A percentile compares a stretch with the other conserved stretches of the same genome.
phyloP scores from a whole-genome alignment of 495 filamentous ascomycete genomes.

The Parathielavia appendiculata region DNA sequence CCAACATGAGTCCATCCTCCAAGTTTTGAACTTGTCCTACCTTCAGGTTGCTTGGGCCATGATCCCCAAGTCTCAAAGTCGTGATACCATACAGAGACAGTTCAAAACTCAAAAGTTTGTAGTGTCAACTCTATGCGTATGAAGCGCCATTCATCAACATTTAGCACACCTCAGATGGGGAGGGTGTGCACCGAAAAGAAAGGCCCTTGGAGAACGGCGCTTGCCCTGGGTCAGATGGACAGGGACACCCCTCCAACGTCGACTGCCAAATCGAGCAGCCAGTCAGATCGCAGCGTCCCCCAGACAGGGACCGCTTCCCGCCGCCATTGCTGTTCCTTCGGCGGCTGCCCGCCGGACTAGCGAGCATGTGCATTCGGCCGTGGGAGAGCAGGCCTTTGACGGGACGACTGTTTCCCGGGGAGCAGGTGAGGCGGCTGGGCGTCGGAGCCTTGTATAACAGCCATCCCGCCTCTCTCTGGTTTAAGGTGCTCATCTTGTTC shows the following conservation, averaged over 20 bases:
- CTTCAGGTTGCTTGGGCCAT: too few species aligned
- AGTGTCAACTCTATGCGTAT: too few species aligned
- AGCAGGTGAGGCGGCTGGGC: constrained; percentile 9
- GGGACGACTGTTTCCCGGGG: constrained; percentile 12
- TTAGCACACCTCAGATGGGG: not conserved
- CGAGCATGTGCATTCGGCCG: constrained; percentile 16
- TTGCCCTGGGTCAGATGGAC: constrained; percentile 23
- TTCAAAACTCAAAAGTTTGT: too few species aligned
- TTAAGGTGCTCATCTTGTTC: constrained; percentile 9
- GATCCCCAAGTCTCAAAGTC: too few species aligned
- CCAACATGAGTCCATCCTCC: too few species aligned
- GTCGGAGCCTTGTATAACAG: constrained; percentile 1
- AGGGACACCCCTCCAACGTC: constrained; percentile 24
- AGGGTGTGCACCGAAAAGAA: constrained; percentile 5
- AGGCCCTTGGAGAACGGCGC: constrained; percentile 19
- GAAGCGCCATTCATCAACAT: too few species aligned
- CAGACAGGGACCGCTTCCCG: constrained; percentile 7
- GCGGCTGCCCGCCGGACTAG: constrained; percentile 22
- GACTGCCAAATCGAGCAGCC: constrained; percentile 13
- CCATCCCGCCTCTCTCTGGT: constrained; percentile 5
- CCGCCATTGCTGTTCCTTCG: constrained; percentile 13
- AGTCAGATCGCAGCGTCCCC: constrained; percentile 14
- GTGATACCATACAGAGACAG: too few species aligned
- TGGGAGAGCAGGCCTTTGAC: constrained; percentile 4
- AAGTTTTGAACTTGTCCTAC: too few species aligned